phyloP scores from a whole-genome alignment of 495 filamentous ascomycete species.

The Hapsidospora chrysogenum region DNA sequence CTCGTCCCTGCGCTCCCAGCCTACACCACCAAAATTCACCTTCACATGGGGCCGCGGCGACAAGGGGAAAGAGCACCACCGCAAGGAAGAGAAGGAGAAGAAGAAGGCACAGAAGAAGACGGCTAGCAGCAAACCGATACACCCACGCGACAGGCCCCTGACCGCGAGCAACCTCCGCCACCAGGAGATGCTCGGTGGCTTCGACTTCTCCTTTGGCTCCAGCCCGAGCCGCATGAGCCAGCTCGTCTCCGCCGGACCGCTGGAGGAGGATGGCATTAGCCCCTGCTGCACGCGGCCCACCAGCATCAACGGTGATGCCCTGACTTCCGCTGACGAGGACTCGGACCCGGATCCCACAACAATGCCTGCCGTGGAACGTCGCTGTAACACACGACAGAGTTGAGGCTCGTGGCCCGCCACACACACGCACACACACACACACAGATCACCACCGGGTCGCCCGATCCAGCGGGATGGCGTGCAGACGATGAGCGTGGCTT shows the following conservation, averaged over 20 bases:
- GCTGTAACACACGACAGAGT: no score
- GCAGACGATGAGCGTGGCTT: no score
- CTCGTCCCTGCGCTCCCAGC: neutral
- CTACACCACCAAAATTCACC: neutral
- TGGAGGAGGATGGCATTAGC: neutral
- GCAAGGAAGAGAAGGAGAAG: conserved; percentile 2
- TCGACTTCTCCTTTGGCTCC: conserved; percentile 8
- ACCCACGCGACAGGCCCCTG: conserved; percentile 4
- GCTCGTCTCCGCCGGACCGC: neutral
- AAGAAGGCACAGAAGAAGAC: neutral
- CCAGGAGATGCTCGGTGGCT: conserved; percentile 8
- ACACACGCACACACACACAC: no score
- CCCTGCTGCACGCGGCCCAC: conserved; percentile 1
- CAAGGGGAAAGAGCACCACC: neutral
- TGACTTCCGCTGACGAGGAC: neutral
- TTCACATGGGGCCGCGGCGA: neutral
- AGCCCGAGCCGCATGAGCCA: conserved; percentile 1
- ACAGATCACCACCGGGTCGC: no score
- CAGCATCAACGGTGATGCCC: neutral
- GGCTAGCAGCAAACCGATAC: conserved; percentile 1
- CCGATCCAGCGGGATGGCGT: no score
- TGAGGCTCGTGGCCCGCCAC: no score
- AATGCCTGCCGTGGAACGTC: no score
- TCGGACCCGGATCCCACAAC: neutral
- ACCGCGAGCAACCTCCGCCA: conserved; percentile 8